Base-by-base conservation (phyloP, 495 filamentous ascomycete genomes). In the Antarctomyces pellizariae region DNA sequence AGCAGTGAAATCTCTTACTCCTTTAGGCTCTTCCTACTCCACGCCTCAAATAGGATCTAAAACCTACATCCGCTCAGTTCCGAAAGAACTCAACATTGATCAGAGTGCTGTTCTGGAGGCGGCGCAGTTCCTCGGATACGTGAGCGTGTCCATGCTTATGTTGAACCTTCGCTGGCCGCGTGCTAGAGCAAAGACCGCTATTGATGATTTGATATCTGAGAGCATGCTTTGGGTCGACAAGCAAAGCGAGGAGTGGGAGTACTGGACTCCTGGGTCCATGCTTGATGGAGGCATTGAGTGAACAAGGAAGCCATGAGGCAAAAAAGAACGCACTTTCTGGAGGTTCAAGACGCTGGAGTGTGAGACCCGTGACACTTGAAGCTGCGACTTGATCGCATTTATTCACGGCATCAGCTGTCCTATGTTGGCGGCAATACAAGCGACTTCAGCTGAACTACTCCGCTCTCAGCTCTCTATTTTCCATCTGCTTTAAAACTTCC, bases 81-180 rank as follows among this genome's bases (percentile, higher is more conserved):
- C 86, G 1, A 92, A 92, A 49, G 89, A 99, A 50, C 62, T 99
- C 28, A 93, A 90, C 41, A 82, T 69, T 8, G 86, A 99, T 44
- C 86, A 99, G 52, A 69, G 75, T 25, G 76, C 69, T 5, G 86
- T 92, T 8, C 59, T 99, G 5, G 89, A 95, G 47, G 79, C 69
- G 0, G 80, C 78, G 2, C 64, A 68, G 47, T 52, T 95, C 12
- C 53, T 92, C 9, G 82, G 86, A 0, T 92, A 77, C 43, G 76
- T 95, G 13, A 84, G 67, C 28, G 62, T 82, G 13, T 82, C 76
- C 0, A 92, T 99, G 83, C 48, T 99, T 24, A 75, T 75, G 50
- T 51, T 70, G n/a, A 99, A 95, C 44, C 52, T 95, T 10, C 58
- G 54, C 6, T 99, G 86, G 86, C 70, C 80, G 36, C 54, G 70